These are phyloP conservation scores for Dactylonectria estremocensis DNA, from an alignment of 2,329 filamentous ascomycete species.

Conservation along the genomic window DNA sequence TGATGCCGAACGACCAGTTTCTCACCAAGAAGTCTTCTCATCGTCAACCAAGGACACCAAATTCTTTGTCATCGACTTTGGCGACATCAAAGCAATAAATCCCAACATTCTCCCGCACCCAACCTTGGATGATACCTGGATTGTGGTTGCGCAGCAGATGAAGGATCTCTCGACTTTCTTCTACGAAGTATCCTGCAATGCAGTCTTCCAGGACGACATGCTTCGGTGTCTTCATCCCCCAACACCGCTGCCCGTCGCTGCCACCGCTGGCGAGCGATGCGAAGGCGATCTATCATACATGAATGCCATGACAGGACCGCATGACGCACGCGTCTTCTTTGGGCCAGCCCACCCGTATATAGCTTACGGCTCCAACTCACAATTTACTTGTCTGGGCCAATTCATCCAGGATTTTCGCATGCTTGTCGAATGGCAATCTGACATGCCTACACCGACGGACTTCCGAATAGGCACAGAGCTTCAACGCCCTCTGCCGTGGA, in stretches of 20 bases:
- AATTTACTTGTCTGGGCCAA: conserved; percentile 69
- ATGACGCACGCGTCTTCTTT: conserved; percentile 72
- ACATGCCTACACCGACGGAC: conserved; percentile 42
- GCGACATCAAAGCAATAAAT: conserved; percentile 60
- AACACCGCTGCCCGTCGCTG: conserved; percentile 60
- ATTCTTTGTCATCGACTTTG: conserved; percentile 67
- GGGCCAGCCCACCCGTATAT: conserved; percentile 66
- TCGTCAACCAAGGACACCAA: conserved; percentile 60
- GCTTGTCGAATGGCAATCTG: conserved; percentile 61
- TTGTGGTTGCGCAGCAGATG: conserved; percentile 65
- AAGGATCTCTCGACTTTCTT: conserved; percentile 50
- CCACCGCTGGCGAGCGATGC: conserved; percentile 63
- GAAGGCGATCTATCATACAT: conserved; percentile 60
- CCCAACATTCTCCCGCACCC: conserved; percentile 73
- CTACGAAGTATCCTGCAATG: conserved; percentile 65
- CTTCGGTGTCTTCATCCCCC: conserved; percentile 61
- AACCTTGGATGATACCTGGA: conserved; percentile 61
- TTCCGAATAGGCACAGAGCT: conserved; percentile 66
- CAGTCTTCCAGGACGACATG: conserved; percentile 59
- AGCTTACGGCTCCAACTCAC: conserved; percentile 70
- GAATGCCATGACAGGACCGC: conserved; percentile 65
- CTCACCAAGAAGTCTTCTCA: conserved; percentile 62
- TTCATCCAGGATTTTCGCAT: conserved; percentile 69
- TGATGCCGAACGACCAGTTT: conserved; percentile 2
- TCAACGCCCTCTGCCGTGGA: conserved; percentile 62